Evolutionary conservation across 2,329 filamentous ascomycete genomes (phyloP), one percentile per base, ranked within the genome.

Genomic region (Decorospora gaudefroyi): DNA sequence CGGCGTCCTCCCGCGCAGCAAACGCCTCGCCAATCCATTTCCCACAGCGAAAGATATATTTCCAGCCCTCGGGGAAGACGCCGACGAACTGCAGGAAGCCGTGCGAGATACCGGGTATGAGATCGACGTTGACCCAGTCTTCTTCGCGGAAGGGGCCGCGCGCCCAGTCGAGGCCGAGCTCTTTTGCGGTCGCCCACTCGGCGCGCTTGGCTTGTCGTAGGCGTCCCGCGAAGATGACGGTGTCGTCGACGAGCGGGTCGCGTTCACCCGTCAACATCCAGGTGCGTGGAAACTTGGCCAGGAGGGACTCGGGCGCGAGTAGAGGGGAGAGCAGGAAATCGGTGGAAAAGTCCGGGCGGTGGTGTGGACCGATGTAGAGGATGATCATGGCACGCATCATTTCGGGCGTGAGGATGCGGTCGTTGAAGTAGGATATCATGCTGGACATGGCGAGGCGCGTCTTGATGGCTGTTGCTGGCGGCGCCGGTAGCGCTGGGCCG

Each of bases 371-470:
- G 42, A 99, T 88, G 68, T 99, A 99, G 3, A 99, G 78, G 55
- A 99, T 95, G 55, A 99, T 96, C 91, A 99, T 97, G 52, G 91
- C 90, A 21, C 93, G 87, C 87, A 97, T 96, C 90, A 97, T 96
- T 71, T 99, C 93, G 0, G 93, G 92, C 0, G 90, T 92, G 10
- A 99, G 78, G 18, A 99, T 88, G 18, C 93, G 86, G 69, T 99
- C 93, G 68, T 95, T 93, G 70, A 96, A 95, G 72, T 97, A 97
- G 0, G 92, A 96, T 23, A 99, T 95, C 83, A 96, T 95, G n/a
- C 86, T 92, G 0, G 90, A 91, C 67, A 92, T 95, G 11, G 92
- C 91, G 7, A 99, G 80, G n/a, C 91, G 84, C 1, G 93, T 97
- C 57, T 82, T 84, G 49, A 96, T 76, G 5, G 76, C 72, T 31